A percentile compares a stretch with the other conserved stretches of the same genome.
phyloP scores from a whole-genome alignment of 2,329 filamentous ascomycete species.

The Penicillium sp. region DNA sequence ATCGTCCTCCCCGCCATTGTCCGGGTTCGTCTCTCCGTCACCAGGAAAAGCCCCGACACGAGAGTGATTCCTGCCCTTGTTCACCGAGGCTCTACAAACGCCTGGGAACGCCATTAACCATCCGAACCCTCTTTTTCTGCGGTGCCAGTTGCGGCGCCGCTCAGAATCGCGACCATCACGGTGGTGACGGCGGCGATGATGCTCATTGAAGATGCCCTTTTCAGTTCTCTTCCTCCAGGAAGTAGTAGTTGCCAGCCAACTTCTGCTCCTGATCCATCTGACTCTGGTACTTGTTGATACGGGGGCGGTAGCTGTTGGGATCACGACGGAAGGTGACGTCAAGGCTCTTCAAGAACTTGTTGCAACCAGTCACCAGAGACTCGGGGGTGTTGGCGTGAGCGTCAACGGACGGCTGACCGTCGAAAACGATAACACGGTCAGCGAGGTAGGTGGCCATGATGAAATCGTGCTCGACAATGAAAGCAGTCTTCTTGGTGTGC shows the following conservation, averaged over 20 bases:
- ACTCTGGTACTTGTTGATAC: slow-evolving; percentile 96
- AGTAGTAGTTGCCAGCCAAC: slow-evolving; percentile 91
- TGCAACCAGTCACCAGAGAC: slow-evolving; percentile 92
- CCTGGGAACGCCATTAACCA: slow-evolving; percentile 42
- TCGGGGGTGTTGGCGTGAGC: slow-evolving; percentile 87
- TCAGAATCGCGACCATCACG: slow-evolving; percentile 38
- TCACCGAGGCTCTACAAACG: slow-evolving; percentile 42
- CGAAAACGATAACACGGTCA: slow-evolving; percentile 97
- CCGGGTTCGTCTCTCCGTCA: slow-evolving; percentile 55
- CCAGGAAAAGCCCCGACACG: slow-evolving; percentile 41
- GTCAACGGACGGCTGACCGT: slow-evolving; percentile 85
- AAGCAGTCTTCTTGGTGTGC: slow-evolving; percentile 99
- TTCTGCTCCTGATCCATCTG: slow-evolving; percentile 99
- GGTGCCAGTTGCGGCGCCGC: slow-evolving; percentile 30
- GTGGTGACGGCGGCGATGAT: slow-evolving; percentile 39
- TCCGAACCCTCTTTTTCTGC: slow-evolving; percentile 33
- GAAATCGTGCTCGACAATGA: slow-evolving; percentile 99
- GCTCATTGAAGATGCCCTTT: slow-evolving; percentile 58
- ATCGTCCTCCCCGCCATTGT: slow-evolving; percentile 64
- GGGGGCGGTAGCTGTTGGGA: slow-evolving; percentile 90
- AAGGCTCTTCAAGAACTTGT: slow-evolving; percentile 92
- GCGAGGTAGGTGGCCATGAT: slow-evolving; percentile 87
- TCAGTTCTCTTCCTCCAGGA: slow-evolving; percentile 83
- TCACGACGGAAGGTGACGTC: slow-evolving; percentile 99
- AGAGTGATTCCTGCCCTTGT: slow-evolving; percentile 29